A percentile compares a stretch with the other conserved stretches of the same genome.
phyloP scores from a whole-genome alignment of 192 early-diverging fungal genomes.

The Entrophospora sp. region DNA sequence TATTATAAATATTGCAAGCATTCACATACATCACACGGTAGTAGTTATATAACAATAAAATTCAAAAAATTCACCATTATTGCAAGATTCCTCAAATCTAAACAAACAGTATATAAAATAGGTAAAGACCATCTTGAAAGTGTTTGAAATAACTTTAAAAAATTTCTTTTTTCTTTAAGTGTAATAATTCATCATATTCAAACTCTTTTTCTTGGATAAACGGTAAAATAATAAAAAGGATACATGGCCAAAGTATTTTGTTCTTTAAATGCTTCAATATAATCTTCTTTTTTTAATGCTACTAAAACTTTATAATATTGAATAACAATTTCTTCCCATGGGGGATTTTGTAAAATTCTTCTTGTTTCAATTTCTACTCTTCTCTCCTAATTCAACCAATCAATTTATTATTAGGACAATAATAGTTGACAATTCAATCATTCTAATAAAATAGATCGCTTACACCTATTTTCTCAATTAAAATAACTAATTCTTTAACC shows the following conservation, averaged over 20 bases:
- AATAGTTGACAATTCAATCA: too few relatives aligned
- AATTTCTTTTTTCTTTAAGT: constrained; percentile 28
- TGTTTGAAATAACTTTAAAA: constrained; percentile 37
- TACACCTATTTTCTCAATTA: too few relatives aligned
- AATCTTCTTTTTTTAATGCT: constrained; percentile 22
- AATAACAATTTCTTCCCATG: constrained; percentile 41
- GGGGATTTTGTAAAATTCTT: too few relatives aligned
- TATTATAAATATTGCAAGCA: too few relatives aligned
- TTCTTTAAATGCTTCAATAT: constrained; percentile 31
- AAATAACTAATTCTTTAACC: too few relatives aligned
- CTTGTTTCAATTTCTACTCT: too few relatives aligned
- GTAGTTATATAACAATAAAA: background rate
- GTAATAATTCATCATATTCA: background rate
- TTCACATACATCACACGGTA: too few relatives aligned
- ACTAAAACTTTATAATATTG: constrained; percentile 32
- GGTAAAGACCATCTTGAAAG: constrained; percentile 53
- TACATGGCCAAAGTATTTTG: constrained; percentile 40
- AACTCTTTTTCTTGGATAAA: too few relatives aligned
- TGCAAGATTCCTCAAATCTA: constrained; percentile 45
- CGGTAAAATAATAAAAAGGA: background rate
- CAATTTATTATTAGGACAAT: too few relatives aligned
- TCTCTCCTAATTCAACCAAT: too few relatives aligned
- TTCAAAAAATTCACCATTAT: constrained; percentile 22
- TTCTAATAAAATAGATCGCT: too few relatives aligned
- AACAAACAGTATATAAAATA: constrained; percentile 49